Conservation (phyloP, 257 asterid genomes). For the Cruciata laevipes region DNA sequence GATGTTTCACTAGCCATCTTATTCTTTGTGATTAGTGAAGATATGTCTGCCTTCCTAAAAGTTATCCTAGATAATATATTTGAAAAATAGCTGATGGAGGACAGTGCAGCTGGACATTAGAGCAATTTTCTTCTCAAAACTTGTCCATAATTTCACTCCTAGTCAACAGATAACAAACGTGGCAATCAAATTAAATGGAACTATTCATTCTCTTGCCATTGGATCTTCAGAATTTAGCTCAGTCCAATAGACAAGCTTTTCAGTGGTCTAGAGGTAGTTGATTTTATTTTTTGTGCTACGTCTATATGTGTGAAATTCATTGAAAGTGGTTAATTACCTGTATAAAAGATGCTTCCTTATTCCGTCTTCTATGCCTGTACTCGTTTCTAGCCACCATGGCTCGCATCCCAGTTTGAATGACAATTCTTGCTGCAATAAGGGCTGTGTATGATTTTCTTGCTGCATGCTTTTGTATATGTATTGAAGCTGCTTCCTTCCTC, state of each 20-base stretch:
- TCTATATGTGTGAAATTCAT: background rate
- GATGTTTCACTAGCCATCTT: background rate
- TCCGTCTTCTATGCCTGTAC: conserved; percentile 58
- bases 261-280: background rate
- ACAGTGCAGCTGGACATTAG: background rate
- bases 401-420: conserved; percentile 83
- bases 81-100: background rate
- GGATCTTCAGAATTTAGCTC: background rate
- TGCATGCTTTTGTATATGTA: conserved; percentile 72
- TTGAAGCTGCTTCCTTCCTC: conserved; percentile 85
- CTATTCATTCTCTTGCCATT: background rate
- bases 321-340: conserved; percentile 42
- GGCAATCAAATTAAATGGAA: background rate
- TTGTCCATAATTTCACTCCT: background rate
- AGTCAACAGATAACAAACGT: background rate
- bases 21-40: background rate
- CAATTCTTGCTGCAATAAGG: conserved; percentile 53
- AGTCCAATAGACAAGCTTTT: background rate
- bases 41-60: background rate
- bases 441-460: conserved; percentile 57
- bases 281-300: background rate
- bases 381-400: conserved; percentile 83
- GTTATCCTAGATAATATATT: background rate
- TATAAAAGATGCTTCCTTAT: conserved; percentile 63
- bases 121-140: background rate